Evolutionary conservation across 2,329 filamentous ascomycete genomes (phyloP).

Genomic region (Sclerotinia sclerotiorum): DNA sequence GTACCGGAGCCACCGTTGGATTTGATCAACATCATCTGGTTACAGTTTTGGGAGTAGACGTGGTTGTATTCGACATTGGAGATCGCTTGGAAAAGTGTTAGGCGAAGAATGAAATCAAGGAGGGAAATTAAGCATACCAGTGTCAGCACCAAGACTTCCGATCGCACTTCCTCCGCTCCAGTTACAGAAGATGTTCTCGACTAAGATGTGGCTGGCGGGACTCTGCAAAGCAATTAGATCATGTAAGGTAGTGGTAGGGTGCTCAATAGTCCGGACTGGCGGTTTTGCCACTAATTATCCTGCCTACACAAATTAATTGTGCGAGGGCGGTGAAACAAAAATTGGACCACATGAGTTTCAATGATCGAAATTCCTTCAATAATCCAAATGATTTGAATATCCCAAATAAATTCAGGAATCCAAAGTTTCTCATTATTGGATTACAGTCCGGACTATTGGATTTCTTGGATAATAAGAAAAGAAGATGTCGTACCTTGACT

Average conservation of each 20-base stretch:
- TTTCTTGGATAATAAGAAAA: background rate
- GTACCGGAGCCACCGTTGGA: constrained; percentile 56
- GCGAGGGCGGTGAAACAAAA: too few species aligned
- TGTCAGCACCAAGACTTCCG: constrained; percentile 52
- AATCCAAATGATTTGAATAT: too few species aligned
- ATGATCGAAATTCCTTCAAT: too few species aligned
- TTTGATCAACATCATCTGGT: constrained; percentile 65
- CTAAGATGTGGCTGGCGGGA: constrained; percentile 56
- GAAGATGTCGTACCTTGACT: constrained; percentile 44
- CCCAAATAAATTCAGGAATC: too few species aligned
- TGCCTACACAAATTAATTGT: too few species aligned
- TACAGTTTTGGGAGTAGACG: constrained; percentile 57
- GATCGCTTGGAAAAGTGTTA: constrained; percentile 42
- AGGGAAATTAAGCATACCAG: constrained; percentile 30
- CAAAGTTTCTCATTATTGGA: too few species aligned
- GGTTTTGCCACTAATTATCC: too few species aligned
- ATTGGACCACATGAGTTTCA: too few species aligned
- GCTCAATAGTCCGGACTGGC: too few species aligned
- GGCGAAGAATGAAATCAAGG: background rate
- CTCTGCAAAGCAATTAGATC: constrained; percentile 41
- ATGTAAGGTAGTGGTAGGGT: background rate
- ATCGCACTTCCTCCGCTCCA: constrained; percentile 60
- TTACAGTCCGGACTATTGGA: too few species aligned
- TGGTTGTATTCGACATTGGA: constrained; percentile 56
- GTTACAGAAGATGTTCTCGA: constrained; percentile 63